Base-by-base conservation (phyloP, 129 eudicot genomes). In the Daucus carota region DNA sequence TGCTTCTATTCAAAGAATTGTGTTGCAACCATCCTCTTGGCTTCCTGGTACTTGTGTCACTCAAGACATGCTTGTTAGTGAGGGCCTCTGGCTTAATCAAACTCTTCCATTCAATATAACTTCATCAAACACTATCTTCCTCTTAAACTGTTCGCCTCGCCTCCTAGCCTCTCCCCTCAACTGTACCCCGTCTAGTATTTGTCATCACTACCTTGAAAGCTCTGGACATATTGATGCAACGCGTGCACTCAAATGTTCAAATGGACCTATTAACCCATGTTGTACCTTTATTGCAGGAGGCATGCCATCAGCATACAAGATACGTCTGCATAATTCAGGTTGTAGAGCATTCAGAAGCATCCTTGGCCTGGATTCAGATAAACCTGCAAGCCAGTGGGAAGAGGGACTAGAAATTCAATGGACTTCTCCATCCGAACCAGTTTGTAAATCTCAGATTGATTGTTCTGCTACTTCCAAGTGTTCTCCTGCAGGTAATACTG, bases 201-300 rank as follows among this genome's bases (percentile, higher is more conserved):
- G 90, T 80, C 93, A 88, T 78, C 80, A 34, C 1, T 88, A 88
- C 62, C 83, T 86, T 12, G 86, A 83, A 45, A 79, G 66, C 78
- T 88, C 86, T 1, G 79, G 84, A 33, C 72, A 60, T 17, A 79
- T 88, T 68, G 90, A 85, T 75, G 50, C 80, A 7, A 33, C 71
- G 43, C 83, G 85, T 4, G 85, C 77, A 54, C 67, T 34, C 40
- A 73, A 83, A 38, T 88, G 92, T 68, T 81, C 92, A 59, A 80
- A 77, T 75, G 82, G 74, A 15, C 70, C 70, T 2, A 18, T 82
- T 50, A 67, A 74, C 70, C 90, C 92, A 12, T 85, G 92, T 79
- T 88, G 92, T 45, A 83, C 90, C 44, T 85, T 88, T 77, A 41
- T 88, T 73, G 90, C 92, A 57, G 90, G 92, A 43, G 92, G 92